Evolutionary conservation across 306 rosid species (phyloP).

Genomic region (Elaeagnus macrophylla): DNA sequence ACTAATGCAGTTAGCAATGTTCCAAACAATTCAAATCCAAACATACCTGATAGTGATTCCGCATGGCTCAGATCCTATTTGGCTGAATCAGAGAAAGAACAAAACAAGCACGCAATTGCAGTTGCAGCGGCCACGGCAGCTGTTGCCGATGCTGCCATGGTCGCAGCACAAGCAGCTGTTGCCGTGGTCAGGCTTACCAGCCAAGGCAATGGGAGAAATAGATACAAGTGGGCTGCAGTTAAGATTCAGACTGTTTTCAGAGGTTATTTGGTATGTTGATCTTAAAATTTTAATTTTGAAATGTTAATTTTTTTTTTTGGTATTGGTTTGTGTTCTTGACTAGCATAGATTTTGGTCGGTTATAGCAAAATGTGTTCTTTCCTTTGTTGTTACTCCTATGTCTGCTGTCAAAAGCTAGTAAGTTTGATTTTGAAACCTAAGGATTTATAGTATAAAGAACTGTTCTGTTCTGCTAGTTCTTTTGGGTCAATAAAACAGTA

Average conservation of each 20-base stretch:
- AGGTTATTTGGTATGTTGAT: constrained; percentile 62
- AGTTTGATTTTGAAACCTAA: constrained; percentile 30
- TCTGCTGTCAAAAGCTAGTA: constrained; percentile 26
- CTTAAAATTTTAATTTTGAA: not conserved
- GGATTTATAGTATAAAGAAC: constrained; percentile 31
- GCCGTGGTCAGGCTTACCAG: constrained; percentile 80
- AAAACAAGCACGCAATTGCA: constrained; percentile 87
- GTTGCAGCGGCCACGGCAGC: constrained; percentile 97
- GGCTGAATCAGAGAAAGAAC: constrained; percentile 55
- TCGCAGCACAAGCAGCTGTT: constrained; percentile 84
- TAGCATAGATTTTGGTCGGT: constrained; percentile 16
- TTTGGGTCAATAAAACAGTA: constrained; percentile 23
- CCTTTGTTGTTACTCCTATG: constrained; percentile 41
- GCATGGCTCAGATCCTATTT: constrained; percentile 68
- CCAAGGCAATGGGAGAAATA: constrained; percentile 44
- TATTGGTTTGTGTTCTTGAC: not conserved
- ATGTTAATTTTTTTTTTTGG: constrained; percentile 3
- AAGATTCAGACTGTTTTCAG: constrained; percentile 86
- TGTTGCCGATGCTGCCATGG: constrained; percentile 80
- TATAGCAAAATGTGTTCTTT: constrained; percentile 20
- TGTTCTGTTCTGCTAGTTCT: not conserved
- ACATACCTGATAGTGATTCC: constrained; percentile 22
- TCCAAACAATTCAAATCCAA: constrained; percentile 1
- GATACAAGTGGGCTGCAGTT: constrained; percentile 58
- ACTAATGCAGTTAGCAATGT: constrained; percentile 12